Evolutionary conservation across 75 land plant species (phyloP).

Genomic region (Sequoia sempervirens): DNA sequence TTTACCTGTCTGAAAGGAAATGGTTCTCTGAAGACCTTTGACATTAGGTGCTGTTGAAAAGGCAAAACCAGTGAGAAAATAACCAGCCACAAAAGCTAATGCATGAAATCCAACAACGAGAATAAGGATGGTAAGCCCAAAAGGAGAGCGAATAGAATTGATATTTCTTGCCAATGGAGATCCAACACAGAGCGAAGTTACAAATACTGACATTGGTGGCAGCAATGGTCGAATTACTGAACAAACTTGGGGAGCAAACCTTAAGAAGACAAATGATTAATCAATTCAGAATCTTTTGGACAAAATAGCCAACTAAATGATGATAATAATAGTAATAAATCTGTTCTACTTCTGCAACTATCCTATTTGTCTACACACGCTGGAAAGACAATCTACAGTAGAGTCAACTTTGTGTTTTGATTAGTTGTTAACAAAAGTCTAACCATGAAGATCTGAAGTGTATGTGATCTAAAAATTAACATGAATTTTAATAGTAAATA

Average conservation of each 20-base stretch:
- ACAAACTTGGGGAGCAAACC: conserved; percentile 61
- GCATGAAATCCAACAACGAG: conserved; percentile 72
- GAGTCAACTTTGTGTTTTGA: background rate
- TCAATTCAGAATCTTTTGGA: background rate
- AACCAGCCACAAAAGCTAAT: conserved; percentile 68
- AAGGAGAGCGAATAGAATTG: conserved; percentile 64
- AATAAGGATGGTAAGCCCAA: conserved; percentile 59
- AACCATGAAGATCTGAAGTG: background rate
- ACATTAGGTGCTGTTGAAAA: conserved; percentile 53
- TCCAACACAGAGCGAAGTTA: conserved; percentile 88
- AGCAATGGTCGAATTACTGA: conserved; percentile 59
- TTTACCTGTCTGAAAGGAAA: conserved; percentile 91
- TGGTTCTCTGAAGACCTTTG: conserved; percentile 68
- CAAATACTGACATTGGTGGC: conserved; percentile 79
- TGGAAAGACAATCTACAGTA: background rate
- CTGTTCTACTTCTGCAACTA: background rate
- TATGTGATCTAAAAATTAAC: background rate
- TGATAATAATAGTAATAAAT: background rate
- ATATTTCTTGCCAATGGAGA: conserved; percentile 86
- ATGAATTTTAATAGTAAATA: background rate
- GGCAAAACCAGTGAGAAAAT: conserved; percentile 44
- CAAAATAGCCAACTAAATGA: background rate
- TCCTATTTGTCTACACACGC: background rate
- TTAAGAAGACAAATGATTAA: conserved; percentile 15
- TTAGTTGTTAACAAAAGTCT: background rate